Percentiles rank a stretch among this genome's conserved stretches.
Evolutionary conservation across 345 rosid genomes (phyloP).

Genomic region (Dovyalis caffra): DNA sequence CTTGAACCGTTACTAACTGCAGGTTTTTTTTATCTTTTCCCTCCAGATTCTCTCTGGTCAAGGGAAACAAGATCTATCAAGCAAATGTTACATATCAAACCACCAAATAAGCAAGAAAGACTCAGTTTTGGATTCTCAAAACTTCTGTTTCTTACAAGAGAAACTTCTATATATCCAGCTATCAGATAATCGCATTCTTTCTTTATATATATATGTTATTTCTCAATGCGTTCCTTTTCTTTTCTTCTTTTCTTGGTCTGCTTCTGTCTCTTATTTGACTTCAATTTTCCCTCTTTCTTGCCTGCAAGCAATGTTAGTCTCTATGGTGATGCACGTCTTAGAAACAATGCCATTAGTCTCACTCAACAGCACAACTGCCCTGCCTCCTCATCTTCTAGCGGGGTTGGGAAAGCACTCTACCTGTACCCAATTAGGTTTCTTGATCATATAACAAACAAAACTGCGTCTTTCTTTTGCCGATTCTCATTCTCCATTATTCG

Average conservation of each 20-base stretch:
- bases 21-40: slow-evolving; percentile 6
- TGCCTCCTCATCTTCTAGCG: slow-evolving; percentile 25
- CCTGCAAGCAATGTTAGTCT: slow-evolving; percentile 54
- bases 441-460: slow-evolving; percentile 42
- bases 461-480: slow-evolving; percentile 61
- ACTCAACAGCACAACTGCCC: slow-evolving; percentile 51
- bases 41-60: background rate
- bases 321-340: slow-evolving; percentile 61
- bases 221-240: slow-evolving; percentile 18
- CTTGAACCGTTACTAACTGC: background rate
- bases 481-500: slow-evolving; percentile 66
- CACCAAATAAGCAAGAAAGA: background rate
- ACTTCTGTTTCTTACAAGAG: background rate
- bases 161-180: background rate
- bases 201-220: background rate
- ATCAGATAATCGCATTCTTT: background rate
- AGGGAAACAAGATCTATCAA: background rate
- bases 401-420: slow-evolving; percentile 63
- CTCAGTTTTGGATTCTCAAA: background rate
- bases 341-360: slow-evolving; percentile 54
- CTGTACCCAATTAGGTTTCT: slow-evolving; percentile 55
- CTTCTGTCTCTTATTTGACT: slow-evolving; percentile 34
- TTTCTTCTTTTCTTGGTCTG: slow-evolving; percentile 31
- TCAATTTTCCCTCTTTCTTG: slow-evolving; percentile 29
- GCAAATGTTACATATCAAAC: background rate